Percentiles rank a stretch among this genome's conserved stretches.
Conservation (phyloP, 306 rosid species). For the Gleditsia sinensis region DNA sequence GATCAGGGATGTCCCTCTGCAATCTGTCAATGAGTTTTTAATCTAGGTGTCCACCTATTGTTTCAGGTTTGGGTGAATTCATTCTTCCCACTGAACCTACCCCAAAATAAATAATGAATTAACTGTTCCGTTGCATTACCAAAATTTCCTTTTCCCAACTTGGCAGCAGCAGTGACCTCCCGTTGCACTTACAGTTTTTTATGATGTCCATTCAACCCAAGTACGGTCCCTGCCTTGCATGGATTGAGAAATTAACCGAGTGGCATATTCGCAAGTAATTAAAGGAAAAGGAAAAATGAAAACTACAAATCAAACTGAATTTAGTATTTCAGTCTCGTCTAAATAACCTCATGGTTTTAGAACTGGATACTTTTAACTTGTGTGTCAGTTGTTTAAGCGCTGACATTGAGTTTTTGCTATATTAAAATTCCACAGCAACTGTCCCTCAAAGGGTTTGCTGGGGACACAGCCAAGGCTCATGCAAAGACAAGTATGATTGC, state of each 20-base stretch:
- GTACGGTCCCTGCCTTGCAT: background rate
- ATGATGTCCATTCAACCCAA: background rate
- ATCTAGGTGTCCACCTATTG: constrained; percentile 38
- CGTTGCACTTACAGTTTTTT: too few species aligned
- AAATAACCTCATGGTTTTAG: too few species aligned
- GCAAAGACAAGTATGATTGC: constrained; percentile 99
- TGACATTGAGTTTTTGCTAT: too few species aligned
- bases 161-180: background rate
- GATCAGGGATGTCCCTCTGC: constrained; percentile 41
- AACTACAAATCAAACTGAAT: too few species aligned
- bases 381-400: too few species aligned
- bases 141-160: background rate
- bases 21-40: constrained; percentile 44
- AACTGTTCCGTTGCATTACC: constrained; percentile 22
- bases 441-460: constrained; percentile 95
- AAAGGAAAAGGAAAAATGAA: too few species aligned
- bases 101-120: constrained; percentile 8
- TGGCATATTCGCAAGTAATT: background rate
- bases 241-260: background rate
- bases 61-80: too few species aligned
- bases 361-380: too few species aligned
- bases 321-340: too few species aligned
- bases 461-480: constrained; percentile 98
- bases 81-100: constrained; percentile 9
- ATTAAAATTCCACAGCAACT: constrained; percentile 72